phyloP scores from a whole-genome alignment of 164 flowering plant genomes.

The Magnolia changhungtana region DNA sequence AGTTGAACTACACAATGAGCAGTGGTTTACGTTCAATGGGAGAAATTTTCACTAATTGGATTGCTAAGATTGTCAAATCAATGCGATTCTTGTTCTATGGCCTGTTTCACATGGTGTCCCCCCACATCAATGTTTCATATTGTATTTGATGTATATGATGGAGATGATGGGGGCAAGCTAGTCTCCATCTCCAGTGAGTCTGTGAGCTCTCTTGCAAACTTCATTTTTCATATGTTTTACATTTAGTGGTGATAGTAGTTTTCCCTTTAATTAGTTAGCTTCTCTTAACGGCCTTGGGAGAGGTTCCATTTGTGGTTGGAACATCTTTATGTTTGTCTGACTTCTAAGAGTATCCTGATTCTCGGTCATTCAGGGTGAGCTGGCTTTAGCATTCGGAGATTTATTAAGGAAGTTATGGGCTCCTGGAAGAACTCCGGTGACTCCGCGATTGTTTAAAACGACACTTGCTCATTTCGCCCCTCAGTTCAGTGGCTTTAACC shows the following conservation, averaged over 20 bases:
- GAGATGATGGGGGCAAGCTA: background rate
- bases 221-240: no score
- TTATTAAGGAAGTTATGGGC: constrained; percentile 75
- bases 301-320: constrained; percentile 10
- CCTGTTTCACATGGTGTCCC: background rate
- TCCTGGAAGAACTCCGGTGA: constrained; percentile 63
- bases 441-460: constrained; percentile 70
- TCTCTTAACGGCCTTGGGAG: background rate
- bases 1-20: background rate
- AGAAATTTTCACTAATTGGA: background rate
- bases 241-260: background rate
- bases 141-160: background rate
- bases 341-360: constrained; percentile 7
- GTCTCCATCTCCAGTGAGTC: background rate
- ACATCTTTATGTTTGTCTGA: constrained; percentile 6
- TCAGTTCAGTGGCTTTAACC: constrained; percentile 84
- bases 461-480: constrained; percentile 82
- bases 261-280: constrained; percentile 3
- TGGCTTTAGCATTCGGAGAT: constrained; percentile 93
- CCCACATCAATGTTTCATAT: background rate
- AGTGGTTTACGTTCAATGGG: background rate
- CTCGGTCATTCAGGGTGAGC: constrained; percentile 58
- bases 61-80: background rate
- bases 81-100: background rate
- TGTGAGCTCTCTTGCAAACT: no score